Evolutionary conservation across 2,329 filamentous ascomycete species (phyloP), one percentile per base, ranked within the genome.

Genomic region (Helicocarpus griseus): DNA sequence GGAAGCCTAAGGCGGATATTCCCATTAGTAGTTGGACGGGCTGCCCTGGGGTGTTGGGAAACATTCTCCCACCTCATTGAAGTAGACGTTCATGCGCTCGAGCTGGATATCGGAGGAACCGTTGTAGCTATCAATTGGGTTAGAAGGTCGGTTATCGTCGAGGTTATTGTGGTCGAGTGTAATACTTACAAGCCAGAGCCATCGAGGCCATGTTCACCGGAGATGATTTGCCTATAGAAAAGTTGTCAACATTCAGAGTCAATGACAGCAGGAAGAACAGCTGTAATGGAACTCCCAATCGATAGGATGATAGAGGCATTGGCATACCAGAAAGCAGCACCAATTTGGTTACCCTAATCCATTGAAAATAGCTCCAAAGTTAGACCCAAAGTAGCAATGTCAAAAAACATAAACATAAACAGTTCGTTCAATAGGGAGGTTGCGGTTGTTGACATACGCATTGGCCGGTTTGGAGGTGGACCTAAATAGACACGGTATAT

Each of bases 61-160:
- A 14, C 22, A 40, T 41, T 50, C 49, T 66, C 72, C 59, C 71
- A 87, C 83, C 80, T 95, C 90, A 75, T 89, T 89, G 86, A 97
- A 96, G 83, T 97, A 96, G 74, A 97, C 91, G 75, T 90, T 98
- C 90, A 98, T 95, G 69, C 93, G 90, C 87, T 98, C 93, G 65
- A 97, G 85, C 82, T 98, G 93, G 72, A 97, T 89, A 76, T 97
- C 93, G 41, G 91, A 97, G 64, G 88, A 90, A 72, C 93, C 93
- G 75, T 94, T 94, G 85, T 97, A 97, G 65, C 87, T 93, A 64
- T 67, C 57, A 45, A 57, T 43, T 36, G 57, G 24, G 44, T 65
- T 60, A 68, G 62, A 60, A 38, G 57, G 53, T 19, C 8, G 6
- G 44, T 33, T 26, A 24, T 21, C 9, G 17, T 46, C 9, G 21